Conservation (phyloP, 345 rosid genomes). For the Eutrema japonicum region DNA sequence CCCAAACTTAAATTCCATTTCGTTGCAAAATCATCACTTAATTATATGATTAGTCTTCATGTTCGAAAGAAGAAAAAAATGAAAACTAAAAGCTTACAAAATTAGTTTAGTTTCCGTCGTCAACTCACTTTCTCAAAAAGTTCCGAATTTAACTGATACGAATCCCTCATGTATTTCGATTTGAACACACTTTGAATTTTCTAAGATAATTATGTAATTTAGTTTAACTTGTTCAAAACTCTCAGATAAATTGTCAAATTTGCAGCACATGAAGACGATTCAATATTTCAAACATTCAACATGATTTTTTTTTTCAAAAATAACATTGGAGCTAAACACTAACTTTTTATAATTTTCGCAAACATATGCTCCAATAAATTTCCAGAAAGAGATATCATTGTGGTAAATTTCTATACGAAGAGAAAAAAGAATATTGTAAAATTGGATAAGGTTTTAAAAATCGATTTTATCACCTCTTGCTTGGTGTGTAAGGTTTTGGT, state of each 20-base stretch:
- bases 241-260: no score
- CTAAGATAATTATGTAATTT: no score
- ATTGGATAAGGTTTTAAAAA: neutral
- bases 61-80: neutral
- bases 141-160: no score
- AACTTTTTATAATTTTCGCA: neutral
- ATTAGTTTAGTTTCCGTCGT: no score
- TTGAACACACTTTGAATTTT: no score
- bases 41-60: neutral
- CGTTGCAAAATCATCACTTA: neutral
- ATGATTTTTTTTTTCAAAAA: no score
- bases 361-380: neutral
- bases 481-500: slow-evolving; percentile 34
- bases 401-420: neutral
- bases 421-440: neutral
- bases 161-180: no score
- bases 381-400: neutral
- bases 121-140: no score
- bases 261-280: no score
- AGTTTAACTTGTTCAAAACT: no score
- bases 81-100: neutral
- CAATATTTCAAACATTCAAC: no score
- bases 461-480: slow-evolving; percentile 7
- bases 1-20: neutral
- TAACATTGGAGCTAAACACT: no score